These are phyloP conservation scores for Ascoidea rubescens DNA, from an alignment of 805 yeast species.

Conservation along the genomic window DNA sequence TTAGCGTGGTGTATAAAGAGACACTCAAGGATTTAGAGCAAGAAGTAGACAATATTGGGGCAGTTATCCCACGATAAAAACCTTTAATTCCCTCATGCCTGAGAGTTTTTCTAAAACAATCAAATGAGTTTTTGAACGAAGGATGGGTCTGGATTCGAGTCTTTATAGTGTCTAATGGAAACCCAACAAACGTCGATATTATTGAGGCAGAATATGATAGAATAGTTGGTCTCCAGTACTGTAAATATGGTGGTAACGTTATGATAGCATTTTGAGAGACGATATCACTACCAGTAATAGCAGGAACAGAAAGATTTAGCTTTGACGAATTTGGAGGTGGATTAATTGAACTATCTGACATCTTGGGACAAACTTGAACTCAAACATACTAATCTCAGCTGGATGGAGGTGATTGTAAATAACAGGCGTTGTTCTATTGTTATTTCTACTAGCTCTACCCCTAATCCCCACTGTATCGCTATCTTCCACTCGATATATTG, in stretches of 20 bases:
- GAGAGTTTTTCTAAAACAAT: constrained; percentile 44
- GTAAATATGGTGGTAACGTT: constrained; percentile 28
- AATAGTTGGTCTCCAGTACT: constrained; percentile 42
- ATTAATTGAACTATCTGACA: too few relatives aligned
- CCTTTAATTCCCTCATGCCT: constrained; percentile 53
- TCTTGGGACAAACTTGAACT: too few relatives aligned
- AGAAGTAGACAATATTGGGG: constrained; percentile 58
- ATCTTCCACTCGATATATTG: too few relatives aligned
- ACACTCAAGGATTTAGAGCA: constrained; percentile 54
- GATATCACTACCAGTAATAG: neutral
- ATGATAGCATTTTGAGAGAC: neutral
- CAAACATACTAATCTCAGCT: too few relatives aligned
- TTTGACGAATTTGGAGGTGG: too few relatives aligned
- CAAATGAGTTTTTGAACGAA: constrained; percentile 38
- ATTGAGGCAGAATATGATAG: constrained; percentile 54
- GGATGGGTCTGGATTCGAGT: constrained; percentile 72
- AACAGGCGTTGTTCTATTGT: too few relatives aligned
- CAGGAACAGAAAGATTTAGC: neutral
- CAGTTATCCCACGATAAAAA: constrained; percentile 63
- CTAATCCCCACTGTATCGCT: too few relatives aligned
- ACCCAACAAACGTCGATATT: constrained; percentile 56
- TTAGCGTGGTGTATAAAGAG: constrained; percentile 41
- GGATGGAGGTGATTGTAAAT: too few relatives aligned
- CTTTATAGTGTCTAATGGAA: constrained; percentile 77
- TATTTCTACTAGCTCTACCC: too few relatives aligned